These are phyloP conservation scores for Amaranthus cruentus DNA, from an alignment of 148 eudicot species.

Conservation along the genomic window DNA sequence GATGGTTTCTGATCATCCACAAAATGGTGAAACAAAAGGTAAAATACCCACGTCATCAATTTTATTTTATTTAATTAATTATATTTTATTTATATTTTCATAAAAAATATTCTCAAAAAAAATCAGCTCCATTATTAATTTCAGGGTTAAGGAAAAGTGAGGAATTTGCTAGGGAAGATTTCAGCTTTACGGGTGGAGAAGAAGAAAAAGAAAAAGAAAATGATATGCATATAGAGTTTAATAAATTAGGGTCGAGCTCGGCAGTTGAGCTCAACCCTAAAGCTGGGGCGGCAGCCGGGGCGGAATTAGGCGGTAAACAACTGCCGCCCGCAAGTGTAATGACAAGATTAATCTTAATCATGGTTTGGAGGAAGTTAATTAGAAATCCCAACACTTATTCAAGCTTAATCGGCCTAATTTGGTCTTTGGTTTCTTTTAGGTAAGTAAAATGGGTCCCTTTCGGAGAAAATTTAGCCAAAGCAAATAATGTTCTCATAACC, in stretches of 20 bases:
- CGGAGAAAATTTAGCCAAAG: slow-evolving; percentile 15
- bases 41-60: neutral
- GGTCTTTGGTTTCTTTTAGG: slow-evolving; percentile 69
- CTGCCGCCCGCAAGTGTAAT: slow-evolving; percentile 94
- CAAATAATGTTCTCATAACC: slow-evolving; percentile 11
- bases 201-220: slow-evolving; percentile 39
- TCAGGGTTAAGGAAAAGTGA: slow-evolving; percentile 38
- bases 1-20: slow-evolving; percentile 74
- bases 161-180: slow-evolving; percentile 53
- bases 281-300: slow-evolving; percentile 22
- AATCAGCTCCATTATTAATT: slow-evolving; percentile 4
- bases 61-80: neutral
- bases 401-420: slow-evolving; percentile 66
- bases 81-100: neutral
- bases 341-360: slow-evolving; percentile 72
- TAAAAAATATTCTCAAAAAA: neutral
- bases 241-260: slow-evolving; percentile 60
- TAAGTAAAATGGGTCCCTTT: slow-evolving; percentile 21
- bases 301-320: slow-evolving; percentile 38
- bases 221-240: slow-evolving; percentile 30
- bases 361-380: slow-evolving; percentile 81
- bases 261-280: slow-evolving; percentile 56
- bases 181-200: slow-evolving; percentile 47
- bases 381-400: slow-evolving; percentile 87
- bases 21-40: slow-evolving; percentile 85